phyloP scores from a whole-genome alignment of 2,329 filamentous ascomycete genomes.

The Emergomyces orientalis region DNA sequence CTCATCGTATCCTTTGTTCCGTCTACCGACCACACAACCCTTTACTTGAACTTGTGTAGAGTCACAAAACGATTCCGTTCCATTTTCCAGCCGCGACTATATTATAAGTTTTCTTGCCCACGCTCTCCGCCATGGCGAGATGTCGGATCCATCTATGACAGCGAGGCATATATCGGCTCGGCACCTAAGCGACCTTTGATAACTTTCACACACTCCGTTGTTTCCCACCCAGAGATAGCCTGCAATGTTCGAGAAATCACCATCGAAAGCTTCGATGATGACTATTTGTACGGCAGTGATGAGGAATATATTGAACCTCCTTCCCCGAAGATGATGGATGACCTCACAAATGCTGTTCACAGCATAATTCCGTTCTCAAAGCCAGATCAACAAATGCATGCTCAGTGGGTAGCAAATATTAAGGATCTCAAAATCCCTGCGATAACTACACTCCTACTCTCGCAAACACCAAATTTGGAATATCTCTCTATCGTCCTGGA shows the following conservation, averaged over 20 bases:
- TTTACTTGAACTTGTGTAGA: not conserved
- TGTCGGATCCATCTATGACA: not conserved
- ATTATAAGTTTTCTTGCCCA: not conserved
- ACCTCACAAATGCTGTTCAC: not conserved
- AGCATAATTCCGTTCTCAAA: not conserved
- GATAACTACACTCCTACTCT: not conserved
- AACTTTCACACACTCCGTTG: not conserved
- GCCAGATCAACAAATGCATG: not conserved
- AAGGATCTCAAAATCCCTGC: not conserved
- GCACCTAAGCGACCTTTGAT: not conserved
- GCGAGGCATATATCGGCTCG: not conserved
- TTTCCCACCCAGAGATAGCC: not conserved
- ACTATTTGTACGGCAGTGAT: not conserved
- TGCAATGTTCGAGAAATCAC: not conserved
- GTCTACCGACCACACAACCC: not conserved
- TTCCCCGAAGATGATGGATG: not conserved
- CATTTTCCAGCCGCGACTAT: not conserved
- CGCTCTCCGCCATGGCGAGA: not conserved
- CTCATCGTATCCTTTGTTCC: not conserved
- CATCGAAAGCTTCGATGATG: constrained; percentile 1
- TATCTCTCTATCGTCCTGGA: not conserved
- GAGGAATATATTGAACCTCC: not conserved
- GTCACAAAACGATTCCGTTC: not conserved
- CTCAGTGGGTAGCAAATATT: not conserved
- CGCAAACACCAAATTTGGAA: not conserved